Percentiles rank a stretch among this genome's conserved stretches.
Evolutionary conservation across 768 basidiomycete species (phyloP).

Genomic region (Hygrocybe coccinea): DNA sequence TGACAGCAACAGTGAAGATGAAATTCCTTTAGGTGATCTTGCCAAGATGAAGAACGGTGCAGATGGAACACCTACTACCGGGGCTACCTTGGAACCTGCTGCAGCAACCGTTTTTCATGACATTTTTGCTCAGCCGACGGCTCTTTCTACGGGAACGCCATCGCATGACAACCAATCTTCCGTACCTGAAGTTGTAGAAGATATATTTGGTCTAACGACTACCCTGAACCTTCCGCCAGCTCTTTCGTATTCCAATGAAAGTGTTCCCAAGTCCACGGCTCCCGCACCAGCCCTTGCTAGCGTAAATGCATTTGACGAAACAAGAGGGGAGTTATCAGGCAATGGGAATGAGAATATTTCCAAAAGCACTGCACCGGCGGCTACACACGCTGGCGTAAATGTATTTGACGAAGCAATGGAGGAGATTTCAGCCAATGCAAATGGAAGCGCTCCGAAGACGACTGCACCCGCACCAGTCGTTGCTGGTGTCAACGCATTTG

Average conservation of each 20-base stretch:
- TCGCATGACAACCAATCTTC: too few relatives aligned
- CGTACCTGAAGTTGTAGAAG: too few relatives aligned
- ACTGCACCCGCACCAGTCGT: slow-evolving; percentile 11
- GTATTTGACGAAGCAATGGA: not conserved
- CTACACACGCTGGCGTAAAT: too few relatives aligned
- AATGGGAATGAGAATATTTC: not conserved
- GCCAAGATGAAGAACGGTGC: slow-evolving; percentile 23
- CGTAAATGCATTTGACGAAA: not conserved
- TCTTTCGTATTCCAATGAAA: too few relatives aligned
- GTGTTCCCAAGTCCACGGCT: too few relatives aligned
- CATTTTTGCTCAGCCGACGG: slow-evolving; percentile 43
- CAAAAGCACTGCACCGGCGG: not conserved
- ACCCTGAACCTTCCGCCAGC: too few relatives aligned
- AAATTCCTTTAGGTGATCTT: slow-evolving; percentile 36
- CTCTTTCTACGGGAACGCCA: slow-evolving; percentile 11
- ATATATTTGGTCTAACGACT: too few relatives aligned
- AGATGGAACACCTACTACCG: slow-evolving; percentile 12
- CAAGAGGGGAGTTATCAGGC: not conserved
- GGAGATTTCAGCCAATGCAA: not conserved
- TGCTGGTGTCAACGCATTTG: slow-evolving; percentile 63
- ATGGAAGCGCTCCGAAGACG: not conserved
- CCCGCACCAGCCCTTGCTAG: too few relatives aligned
- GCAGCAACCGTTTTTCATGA: slow-evolving; percentile 45
- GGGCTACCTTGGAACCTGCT: slow-evolving; percentile 9
- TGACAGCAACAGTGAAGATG: slow-evolving; percentile 44